These are phyloP conservation scores for Erodium trifolium DNA, from an alignment of 441 rosid species.

Conservation along the genomic window DNA sequence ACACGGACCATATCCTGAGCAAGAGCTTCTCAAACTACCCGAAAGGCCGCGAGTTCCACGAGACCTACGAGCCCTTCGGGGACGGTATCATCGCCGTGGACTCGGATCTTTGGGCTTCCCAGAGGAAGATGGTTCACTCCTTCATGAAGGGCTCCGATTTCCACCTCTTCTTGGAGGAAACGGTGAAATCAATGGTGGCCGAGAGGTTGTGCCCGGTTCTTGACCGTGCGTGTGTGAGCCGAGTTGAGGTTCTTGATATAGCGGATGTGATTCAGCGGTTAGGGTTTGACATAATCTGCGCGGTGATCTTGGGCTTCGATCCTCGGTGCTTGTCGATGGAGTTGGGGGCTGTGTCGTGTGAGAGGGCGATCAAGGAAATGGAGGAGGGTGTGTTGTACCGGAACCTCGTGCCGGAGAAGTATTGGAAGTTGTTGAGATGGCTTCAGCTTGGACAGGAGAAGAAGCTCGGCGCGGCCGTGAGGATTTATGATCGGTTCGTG, in stretches of 20 bases:
- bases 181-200: neutral
- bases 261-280: conserved; percentile 9
- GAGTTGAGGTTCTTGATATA: neutral
- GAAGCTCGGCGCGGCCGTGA: conserved; percentile 16
- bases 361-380: conserved; percentile 4
- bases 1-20: conserved; percentile 25
- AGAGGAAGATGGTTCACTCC: neutral
- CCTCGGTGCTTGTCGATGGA: conserved; percentile 20
- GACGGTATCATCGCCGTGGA: neutral
- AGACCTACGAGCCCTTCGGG: neutral
- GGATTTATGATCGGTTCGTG: neutral
- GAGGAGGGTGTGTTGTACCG: conserved; percentile 19
- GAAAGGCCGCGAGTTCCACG: conserved; percentile 5
- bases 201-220: conserved; percentile 1
- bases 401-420: conserved; percentile 12
- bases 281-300: conserved; percentile 16
- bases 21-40: conserved; percentile 27
- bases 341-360: conserved; percentile 8
- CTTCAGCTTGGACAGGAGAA: conserved; percentile 28
- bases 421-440: conserved; percentile 30
- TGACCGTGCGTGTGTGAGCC: neutral
- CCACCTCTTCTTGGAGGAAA: neutral
- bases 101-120: neutral
- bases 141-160: neutral
- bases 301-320: conserved; percentile 18